These are phyloP conservation scores for Calamus simplicifolius DNA, from an alignment of 176 grass and related monocot genomes.

Conservation along the genomic window DNA sequence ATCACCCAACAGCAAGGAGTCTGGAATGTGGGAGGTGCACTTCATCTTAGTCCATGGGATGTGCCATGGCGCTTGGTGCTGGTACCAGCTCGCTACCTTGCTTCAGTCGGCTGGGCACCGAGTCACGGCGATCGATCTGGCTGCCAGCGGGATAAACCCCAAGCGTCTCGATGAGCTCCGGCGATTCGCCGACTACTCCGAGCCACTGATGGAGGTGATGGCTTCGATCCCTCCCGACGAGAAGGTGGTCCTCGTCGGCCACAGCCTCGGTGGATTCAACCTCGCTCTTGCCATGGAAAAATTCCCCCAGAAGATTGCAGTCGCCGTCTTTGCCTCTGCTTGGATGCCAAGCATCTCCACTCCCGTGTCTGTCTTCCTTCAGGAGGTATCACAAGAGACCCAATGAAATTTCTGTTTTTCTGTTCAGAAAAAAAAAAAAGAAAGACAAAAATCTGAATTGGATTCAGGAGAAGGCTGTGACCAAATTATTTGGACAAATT, in stretches of 20 bases:
- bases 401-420: no score
- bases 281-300: slow-evolving; percentile 39
- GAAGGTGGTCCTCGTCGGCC: slow-evolving; percentile 36
- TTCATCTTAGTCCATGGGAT: slow-evolving; percentile 46
- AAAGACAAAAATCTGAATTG: no score
- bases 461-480: no score
- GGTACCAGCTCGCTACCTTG: slow-evolving; percentile 36
- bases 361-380: slow-evolving; percentile 1
- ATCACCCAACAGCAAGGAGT: no score
- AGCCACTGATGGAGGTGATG: slow-evolving; percentile 35
- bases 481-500: no score
- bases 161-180: slow-evolving; percentile 30
- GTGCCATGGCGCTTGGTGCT: slow-evolving; percentile 48
- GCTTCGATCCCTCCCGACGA: slow-evolving; percentile 8
- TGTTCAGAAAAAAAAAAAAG: no score
- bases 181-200: slow-evolving; percentile 49
- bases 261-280: slow-evolving; percentile 41
- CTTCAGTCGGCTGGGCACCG: slow-evolving; percentile 27
- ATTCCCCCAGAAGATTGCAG: slow-evolving; percentile 28
- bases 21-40: slow-evolving; percentile 4
- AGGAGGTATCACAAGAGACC: no score
- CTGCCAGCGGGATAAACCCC: slow-evolving; percentile 33
- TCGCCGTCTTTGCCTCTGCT: slow-evolving; percentile 34
- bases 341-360: slow-evolving; percentile 20
- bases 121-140: slow-evolving; percentile 42